These are phyloP conservation scores for Pelomyxa schiedti DNA, from an alignment of 78 protist genomes.

Conservation along the genomic window DNA sequence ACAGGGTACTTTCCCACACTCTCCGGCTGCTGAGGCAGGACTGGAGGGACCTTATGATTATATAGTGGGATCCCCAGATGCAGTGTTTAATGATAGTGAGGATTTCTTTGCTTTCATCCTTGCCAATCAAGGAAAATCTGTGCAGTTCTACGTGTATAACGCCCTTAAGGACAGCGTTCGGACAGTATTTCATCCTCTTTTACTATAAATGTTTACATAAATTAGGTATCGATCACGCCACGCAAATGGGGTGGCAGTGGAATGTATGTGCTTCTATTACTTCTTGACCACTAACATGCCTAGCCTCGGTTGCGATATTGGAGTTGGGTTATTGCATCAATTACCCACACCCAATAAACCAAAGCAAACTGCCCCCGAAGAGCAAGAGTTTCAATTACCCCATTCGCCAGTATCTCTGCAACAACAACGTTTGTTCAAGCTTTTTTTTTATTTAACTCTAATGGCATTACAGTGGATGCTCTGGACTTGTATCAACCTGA, in stretches of 20 bases:
- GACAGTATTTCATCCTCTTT: too few relatives aligned
- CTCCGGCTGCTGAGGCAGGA: slow-evolving; percentile 64
- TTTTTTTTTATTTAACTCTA: too few relatives aligned
- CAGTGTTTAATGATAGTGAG: slow-evolving; percentile 29
- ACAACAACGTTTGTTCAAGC: background rate
- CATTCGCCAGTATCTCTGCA: background rate
- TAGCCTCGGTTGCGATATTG: slow-evolving; percentile 43
- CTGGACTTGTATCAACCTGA: too few relatives aligned
- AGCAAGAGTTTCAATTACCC: background rate
- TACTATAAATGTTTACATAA: too few relatives aligned
- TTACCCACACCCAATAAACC: slow-evolving; percentile 21
- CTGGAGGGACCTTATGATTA: slow-evolving; percentile 47
- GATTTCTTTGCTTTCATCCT: slow-evolving; percentile 42
- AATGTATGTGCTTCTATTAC: background rate
- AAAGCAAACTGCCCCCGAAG: background rate
- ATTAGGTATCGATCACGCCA: slow-evolving; percentile 42
- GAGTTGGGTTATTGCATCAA: slow-evolving; percentile 30
- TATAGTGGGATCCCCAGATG: slow-evolving; percentile 56
- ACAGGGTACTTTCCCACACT: slow-evolving; percentile 19
- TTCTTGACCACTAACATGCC: background rate
- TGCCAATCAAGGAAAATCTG: slow-evolving; percentile 22
- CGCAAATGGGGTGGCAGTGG: slow-evolving; percentile 51
- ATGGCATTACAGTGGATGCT: too few relatives aligned
- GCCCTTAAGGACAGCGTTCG: slow-evolving; percentile 29
- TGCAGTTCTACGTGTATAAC: slow-evolving; percentile 35